Conservation (phyloP, 768 basidiomycete genomes). For the Trametopsis cervina region DNA sequence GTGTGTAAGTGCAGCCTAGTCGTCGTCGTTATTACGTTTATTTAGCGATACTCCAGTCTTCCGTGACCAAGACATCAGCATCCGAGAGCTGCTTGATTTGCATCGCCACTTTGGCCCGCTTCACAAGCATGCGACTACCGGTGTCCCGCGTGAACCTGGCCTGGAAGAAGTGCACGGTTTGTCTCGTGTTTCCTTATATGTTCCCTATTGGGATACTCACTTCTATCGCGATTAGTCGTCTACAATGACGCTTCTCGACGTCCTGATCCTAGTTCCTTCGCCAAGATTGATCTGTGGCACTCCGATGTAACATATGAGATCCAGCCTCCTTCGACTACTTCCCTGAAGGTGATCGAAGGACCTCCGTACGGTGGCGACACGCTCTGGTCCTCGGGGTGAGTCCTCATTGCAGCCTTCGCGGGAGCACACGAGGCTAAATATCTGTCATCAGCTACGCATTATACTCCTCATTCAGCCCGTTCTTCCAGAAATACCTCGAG, state of each 20-base stretch:
- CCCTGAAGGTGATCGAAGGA: conserved; percentile 63
- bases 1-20: conserved; percentile 45
- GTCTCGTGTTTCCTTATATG: conserved; percentile 14
- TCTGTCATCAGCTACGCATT: conserved; percentile 53
- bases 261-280: conserved; percentile 57
- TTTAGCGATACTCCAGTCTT: conserved; percentile 41
- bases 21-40: not conserved
- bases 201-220: conserved; percentile 8
- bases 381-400: conserved; percentile 72
- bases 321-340: conserved; percentile 76
- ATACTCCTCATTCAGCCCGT: conserved; percentile 76
- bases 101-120: conserved; percentile 67
- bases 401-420: conserved; percentile 2
- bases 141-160: conserved; percentile 61
- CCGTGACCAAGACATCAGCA: conserved; percentile 64
- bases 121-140: conserved; percentile 80
- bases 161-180: conserved; percentile 71
- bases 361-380: conserved; percentile 76
- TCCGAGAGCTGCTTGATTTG: conserved; percentile 66
- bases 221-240: conserved; percentile 39
- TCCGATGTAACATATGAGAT: conserved; percentile 79
- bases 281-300: conserved; percentile 76
- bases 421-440: not conserved
- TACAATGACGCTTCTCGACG: conserved; percentile 62
- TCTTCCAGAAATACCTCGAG: conserved; percentile 72